These are phyloP conservation scores for Trichosanthes truncata DNA, from an alignment of 306 rosid genomes.

Conservation along the genomic window DNA sequence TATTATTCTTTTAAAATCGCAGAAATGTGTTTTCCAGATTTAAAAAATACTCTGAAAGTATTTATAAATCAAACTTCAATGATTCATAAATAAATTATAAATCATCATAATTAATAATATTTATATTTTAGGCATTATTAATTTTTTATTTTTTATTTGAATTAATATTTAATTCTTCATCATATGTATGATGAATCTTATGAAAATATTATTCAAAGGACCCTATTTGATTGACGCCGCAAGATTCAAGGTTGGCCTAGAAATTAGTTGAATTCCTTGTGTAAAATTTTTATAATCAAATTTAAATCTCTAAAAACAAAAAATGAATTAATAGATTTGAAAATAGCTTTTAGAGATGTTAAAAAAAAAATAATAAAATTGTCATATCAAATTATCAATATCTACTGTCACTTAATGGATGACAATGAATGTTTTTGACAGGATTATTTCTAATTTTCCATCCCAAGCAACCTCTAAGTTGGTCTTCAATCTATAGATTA, in stretches of 20 bases:
- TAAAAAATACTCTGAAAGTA: too few relatives aligned
- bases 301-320: background rate
- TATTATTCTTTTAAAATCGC: too few relatives aligned
- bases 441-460: background rate
- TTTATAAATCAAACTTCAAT: background rate
- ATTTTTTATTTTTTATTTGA: too few relatives aligned
- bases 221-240: background rate
- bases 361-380: background rate
- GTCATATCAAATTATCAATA: background rate
- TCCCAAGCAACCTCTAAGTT: constrained; percentile 1
- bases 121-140: too few relatives aligned
- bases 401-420: background rate
- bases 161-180: background rate
- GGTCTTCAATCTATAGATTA: background rate
- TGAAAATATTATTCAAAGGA: background rate
- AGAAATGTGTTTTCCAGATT: too few relatives aligned
- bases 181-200: background rate
- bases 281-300: background rate
- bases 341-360: background rate
- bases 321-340: background rate
- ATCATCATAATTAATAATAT: background rate
- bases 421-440: background rate
- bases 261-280: background rate
- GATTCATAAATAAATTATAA: background rate
- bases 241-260: background rate